Evolutionary conservation across 495 filamentous ascomycete genomes (phyloP).

Genomic region (Cetradonia linearis): DNA sequence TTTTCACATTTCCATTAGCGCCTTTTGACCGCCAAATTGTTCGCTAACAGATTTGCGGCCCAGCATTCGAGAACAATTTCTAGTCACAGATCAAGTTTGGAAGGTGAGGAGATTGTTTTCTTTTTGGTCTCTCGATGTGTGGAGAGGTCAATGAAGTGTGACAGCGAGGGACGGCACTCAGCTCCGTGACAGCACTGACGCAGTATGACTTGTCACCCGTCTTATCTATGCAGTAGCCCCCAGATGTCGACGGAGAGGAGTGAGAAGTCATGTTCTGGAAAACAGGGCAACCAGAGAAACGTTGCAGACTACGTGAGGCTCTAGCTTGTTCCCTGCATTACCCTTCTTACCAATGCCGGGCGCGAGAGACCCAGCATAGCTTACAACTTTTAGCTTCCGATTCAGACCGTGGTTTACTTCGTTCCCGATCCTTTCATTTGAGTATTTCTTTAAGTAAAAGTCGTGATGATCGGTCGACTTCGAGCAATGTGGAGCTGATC

Average conservation of each 20-base stretch:
- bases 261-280: not conserved
- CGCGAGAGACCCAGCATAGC: not conserved
- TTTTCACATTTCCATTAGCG: not conserved
- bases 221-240: not conserved
- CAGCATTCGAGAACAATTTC: not conserved
- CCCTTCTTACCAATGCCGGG: not conserved
- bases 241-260: not conserved
- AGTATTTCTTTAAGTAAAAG: not conserved
- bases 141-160: not conserved
- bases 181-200: not conserved
- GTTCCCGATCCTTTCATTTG: not conserved
- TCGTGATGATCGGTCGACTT: not conserved
- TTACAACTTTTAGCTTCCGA: not conserved
- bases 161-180: not conserved
- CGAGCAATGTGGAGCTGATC: not conserved
- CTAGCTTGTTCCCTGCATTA: not conserved
- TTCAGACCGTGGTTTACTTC: not conserved
- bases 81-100: not conserved
- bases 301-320: not conserved
- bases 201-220: not conserved
- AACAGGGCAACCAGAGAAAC: not conserved
- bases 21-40: not conserved
- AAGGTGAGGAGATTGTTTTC: not conserved
- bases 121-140: not conserved
- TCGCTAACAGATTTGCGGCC: not conserved